Evolutionary conservation across 495 filamentous ascomycete species (phyloP).

Genomic region (Podospora didyma): DNA sequence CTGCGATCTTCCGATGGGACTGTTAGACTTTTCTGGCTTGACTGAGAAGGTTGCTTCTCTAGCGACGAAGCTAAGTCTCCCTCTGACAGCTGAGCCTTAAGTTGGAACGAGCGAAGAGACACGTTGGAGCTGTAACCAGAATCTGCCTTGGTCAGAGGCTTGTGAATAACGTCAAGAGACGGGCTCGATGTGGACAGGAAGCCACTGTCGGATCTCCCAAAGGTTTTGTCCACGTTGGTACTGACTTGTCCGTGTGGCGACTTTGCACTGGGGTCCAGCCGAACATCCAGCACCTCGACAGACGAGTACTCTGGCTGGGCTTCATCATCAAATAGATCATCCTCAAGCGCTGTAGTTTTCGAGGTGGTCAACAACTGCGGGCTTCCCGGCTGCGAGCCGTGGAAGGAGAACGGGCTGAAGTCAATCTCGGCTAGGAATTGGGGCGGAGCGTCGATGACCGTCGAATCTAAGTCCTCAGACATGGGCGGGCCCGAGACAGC

Average conservation of each 20-base stretch:
- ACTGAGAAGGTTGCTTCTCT: conserved; percentile 12
- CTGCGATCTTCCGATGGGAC: conserved; percentile 3
- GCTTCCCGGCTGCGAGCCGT: conserved; percentile 14
- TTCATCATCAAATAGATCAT: conserved; percentile 44
- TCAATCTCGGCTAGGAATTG: conserved; percentile 27
- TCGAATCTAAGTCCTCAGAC: neutral
- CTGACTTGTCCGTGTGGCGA: conserved; percentile 15
- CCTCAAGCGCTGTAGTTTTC: conserved; percentile 44
- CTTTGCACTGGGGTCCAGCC: conserved; percentile 38
- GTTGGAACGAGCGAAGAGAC: conserved; percentile 44
- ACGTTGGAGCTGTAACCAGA: conserved; percentile 55
- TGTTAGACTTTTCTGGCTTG: conserved; percentile 2
- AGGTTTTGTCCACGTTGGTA: conserved; percentile 6
- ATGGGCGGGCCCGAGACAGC: neutral
- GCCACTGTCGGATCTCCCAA: conserved; percentile 42
- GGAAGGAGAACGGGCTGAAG: conserved; percentile 29
- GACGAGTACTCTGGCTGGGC: conserved; percentile 29
- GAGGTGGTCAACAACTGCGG: conserved; percentile 40
- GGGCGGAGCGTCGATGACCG: conserved; percentile 7
- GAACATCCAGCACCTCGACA: conserved; percentile 37
- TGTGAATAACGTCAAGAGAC: conserved; percentile 29
- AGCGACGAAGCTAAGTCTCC: conserved; percentile 1
- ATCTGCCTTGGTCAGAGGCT: conserved; percentile 47
- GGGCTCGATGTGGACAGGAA: conserved; percentile 34
- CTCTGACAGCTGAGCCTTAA: conserved; percentile 10